Evolutionary conservation across 2,329 filamentous ascomycete species (phyloP), one percentile per base, ranked within the genome.

Genomic region (Colletotrichum lindemuthianum): DNA sequence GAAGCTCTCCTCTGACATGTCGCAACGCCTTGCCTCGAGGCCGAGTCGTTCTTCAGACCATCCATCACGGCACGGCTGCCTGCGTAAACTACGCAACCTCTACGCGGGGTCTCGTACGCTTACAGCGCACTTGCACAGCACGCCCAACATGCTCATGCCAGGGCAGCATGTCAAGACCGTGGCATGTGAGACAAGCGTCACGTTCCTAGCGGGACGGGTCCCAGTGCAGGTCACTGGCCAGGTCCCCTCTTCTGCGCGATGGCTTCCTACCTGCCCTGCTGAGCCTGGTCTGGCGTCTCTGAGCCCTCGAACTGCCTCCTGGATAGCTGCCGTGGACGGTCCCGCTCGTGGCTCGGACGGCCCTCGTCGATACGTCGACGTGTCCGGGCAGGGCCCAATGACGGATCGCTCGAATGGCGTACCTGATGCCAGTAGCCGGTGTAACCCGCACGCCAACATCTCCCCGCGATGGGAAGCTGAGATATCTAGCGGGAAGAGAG

Each of bases 371-470:
- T 57, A 61, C 45, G 47, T 65, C 34, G 34, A 57, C 58, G 51
- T 52, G 34, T 45, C 13, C 37, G 33, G 13, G 39, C 51, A 32
- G 43, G 45, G 51, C 36, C 57, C 47, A 61, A 56, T 52, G 51
- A 32, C 44, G 37, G 41, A 15, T 50, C 48, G 51, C 58, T 24
- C 52, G 41, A 52, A 61, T n/a, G 51, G 51, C 7, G 41, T 32
- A 15, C 40, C 37, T 43, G 59, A 48, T 65, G 61, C 58, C 34
- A 54, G 58, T 65, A 65, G 41, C 61, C 61, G 61, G 61, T 65
- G 51, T 48, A 43, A 57, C 51, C 10, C 33, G 5, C 15, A 61
- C 36, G 40, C 45, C 58, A 52, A 61, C 33, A 34, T 11, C 36
- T 41, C 37, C 51, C 51, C 58, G 51, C 51, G 57, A 61, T 50